These are phyloP conservation scores for Fusarium protoensiforme DNA, from an alignment of 2,329 filamentous ascomycete genomes.

Conservation along the genomic window DNA sequence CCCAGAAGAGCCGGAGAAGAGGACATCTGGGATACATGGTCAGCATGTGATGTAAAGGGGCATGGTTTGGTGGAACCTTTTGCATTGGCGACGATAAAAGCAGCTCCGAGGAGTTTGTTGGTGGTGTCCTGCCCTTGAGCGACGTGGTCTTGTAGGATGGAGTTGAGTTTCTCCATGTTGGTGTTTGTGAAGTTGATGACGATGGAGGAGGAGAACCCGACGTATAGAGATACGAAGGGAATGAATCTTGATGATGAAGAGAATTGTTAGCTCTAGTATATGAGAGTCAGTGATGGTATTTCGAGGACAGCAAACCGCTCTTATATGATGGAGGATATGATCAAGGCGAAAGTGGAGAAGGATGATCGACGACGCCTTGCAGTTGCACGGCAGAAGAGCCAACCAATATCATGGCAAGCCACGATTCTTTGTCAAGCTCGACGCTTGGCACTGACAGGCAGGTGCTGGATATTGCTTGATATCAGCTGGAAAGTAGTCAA, in stretches of 20 bases:
- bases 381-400: neutral
- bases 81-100: constrained; percentile 49
- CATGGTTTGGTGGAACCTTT: constrained; percentile 38
- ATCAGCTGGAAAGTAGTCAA: neutral
- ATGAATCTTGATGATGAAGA: too few relatives aligned
- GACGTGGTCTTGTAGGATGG: constrained; percentile 46
- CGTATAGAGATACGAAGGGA: too few relatives aligned
- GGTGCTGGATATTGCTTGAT: neutral
- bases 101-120: constrained; percentile 50
- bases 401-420: neutral
- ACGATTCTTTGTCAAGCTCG: neutral
- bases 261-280: neutral
- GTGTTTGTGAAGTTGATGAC: neutral
- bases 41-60: neutral
- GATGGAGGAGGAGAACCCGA: neutral
- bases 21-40: constrained; percentile 38
- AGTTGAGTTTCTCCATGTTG: constrained; percentile 43
- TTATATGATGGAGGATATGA: neutral
- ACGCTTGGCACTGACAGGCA: neutral
- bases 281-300: neutral
- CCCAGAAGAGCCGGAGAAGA: constrained; percentile 52
- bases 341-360: neutral
- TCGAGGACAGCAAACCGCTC: neutral
- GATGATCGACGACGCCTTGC: neutral
- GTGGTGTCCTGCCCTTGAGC: constrained; percentile 43